These are phyloP conservation scores for Diplogelasinospora grovesii DNA, from an alignment of 495 filamentous ascomycete species.

Conservation along the genomic window DNA sequence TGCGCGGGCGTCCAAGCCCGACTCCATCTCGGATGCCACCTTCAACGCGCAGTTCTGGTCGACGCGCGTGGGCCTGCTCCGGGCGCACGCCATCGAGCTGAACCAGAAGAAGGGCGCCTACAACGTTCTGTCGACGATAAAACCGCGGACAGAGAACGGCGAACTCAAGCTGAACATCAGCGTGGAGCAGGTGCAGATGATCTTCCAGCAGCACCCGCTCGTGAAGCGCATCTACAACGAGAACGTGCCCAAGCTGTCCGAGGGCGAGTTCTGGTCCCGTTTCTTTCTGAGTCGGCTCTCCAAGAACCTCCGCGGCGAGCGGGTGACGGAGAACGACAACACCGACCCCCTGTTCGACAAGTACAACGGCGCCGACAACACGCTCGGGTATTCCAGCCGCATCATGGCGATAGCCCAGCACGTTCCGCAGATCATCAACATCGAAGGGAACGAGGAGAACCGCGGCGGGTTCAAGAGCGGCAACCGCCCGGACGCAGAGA, in stretches of 20 bases:
- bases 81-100: conserved; percentile 83
- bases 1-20: conserved; percentile 67
- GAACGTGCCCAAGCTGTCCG: conserved; percentile 74
- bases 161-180: conserved; percentile 75
- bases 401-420: conserved; percentile 49
- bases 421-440: conserved; percentile 81
- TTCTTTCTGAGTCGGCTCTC: conserved; percentile 87
- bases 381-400: conserved; percentile 40
- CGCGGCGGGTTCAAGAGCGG: conserved; percentile 59
- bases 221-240: conserved; percentile 90
- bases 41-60: conserved; percentile 94
- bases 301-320: conserved; percentile 87
- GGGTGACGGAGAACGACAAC: conserved; percentile 65
- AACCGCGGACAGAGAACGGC: conserved; percentile 70
- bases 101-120: conserved; percentile 79
- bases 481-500: conserved; percentile 79
- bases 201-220: conserved; percentile 87
- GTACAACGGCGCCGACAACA: conserved; percentile 68
- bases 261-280: conserved; percentile 79
- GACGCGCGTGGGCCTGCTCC: conserved; percentile 70
- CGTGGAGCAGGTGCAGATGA: conserved; percentile 86
- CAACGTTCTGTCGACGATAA: conserved; percentile 88
- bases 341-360: conserved; percentile 73
- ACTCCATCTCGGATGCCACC: conserved; percentile 64
- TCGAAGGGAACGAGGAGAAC: conserved; percentile 91